A percentile compares a stretch with the other conserved stretches of the same genome.
Conservation (phyloP, 352 stramenopile species). For the Albugo candida region DNA sequence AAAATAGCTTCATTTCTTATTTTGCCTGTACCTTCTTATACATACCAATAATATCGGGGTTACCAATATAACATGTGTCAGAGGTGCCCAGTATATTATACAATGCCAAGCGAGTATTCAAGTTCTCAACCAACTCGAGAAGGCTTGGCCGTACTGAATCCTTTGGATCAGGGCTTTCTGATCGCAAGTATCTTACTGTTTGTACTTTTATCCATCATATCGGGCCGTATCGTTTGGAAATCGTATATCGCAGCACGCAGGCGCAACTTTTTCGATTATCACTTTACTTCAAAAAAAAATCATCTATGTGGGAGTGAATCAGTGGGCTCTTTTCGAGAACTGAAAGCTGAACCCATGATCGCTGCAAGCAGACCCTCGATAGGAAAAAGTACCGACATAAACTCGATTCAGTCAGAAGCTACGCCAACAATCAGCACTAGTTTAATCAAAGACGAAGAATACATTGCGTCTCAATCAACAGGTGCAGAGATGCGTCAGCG, state of each 20-base stretch:
- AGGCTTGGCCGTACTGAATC: conserved; percentile 10
- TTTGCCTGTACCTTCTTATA: too few relatives aligned
- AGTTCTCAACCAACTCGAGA: too few relatives aligned
- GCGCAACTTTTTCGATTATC: too few relatives aligned
- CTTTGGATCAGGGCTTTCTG: conserved; percentile 24
- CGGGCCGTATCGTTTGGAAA: conserved; percentile 25
- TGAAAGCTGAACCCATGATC: not conserved
- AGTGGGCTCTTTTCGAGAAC: conserved; percentile 2
- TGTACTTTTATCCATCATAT: conserved; percentile 31
- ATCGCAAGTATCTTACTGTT: conserved; percentile 38
- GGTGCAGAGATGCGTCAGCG: conserved; percentile 55
- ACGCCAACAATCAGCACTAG: conserved; percentile 13
- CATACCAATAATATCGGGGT: too few relatives aligned
- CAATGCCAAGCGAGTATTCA: too few relatives aligned
- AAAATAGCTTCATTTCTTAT: too few relatives aligned
- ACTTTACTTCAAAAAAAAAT: too few relatives aligned
- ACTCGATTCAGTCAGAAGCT: conserved; percentile 3
- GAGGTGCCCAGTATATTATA: too few relatives aligned
- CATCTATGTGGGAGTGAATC: too few relatives aligned
- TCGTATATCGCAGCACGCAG: conserved; percentile 19
- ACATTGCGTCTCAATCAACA: conserved; percentile 29
- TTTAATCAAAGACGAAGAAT: conserved; percentile 29
- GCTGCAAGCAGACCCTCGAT: not conserved
- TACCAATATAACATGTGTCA: too few relatives aligned
- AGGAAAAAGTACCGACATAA: conserved; percentile 3